Percentiles rank a stretch among this genome's conserved stretches.
phyloP scores from a whole-genome alignment of 164 flowering plant genomes.

The Platanus orientalis region DNA sequence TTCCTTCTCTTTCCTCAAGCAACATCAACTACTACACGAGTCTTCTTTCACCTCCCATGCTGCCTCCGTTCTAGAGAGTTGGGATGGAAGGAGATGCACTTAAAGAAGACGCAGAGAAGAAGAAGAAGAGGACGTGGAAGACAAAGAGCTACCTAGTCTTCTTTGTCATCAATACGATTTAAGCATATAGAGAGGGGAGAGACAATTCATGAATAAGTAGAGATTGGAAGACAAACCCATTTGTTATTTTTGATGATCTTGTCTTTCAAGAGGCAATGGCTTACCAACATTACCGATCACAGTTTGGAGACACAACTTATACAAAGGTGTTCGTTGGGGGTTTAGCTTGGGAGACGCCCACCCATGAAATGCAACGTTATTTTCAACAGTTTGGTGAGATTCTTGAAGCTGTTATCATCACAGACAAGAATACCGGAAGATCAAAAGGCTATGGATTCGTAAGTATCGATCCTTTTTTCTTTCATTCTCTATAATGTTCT shows the following conservation, averaged over 20 bases:
- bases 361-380: constrained; percentile 65
- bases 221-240: no score
- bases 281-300: constrained; percentile 66
- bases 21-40: no score
- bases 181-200: no score
- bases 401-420: constrained; percentile 87
- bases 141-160: no score
- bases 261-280: constrained; percentile 35
- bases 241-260: neutral
- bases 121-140: no score
- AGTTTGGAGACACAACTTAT: constrained; percentile 81
- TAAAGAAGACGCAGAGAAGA: no score
- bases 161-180: no score
- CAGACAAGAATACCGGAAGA: constrained; percentile 72
- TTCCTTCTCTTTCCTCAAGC: no score
- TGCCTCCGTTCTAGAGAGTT: no score
- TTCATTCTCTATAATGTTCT: neutral
- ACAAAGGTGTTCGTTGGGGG: constrained; percentile 96
- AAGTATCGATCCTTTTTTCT: constrained; percentile 21
- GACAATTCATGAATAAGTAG: no score
- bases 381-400: constrained; percentile 92
- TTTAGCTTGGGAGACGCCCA: constrained; percentile 92
- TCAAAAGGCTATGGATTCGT: constrained; percentile 98
- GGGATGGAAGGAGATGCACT: no score
- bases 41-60: no score